Conservation (phyloP, 2,329 filamentous ascomycete species). For the Neoarthrinium moseri region DNA sequence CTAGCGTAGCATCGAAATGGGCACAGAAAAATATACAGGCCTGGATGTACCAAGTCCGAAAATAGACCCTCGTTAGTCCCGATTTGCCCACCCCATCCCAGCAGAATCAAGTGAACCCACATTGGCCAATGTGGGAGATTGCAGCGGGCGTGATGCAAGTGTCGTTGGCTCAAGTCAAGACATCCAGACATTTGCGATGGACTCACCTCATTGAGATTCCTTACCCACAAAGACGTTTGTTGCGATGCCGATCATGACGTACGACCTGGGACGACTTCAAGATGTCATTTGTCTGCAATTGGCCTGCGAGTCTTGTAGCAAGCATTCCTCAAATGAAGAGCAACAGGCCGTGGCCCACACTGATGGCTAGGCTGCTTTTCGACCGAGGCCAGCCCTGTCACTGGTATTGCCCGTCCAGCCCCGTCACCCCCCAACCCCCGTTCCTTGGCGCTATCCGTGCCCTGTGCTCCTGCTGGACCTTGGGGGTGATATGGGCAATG, state of each 20-base stretch:
- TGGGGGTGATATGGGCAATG: not conserved
- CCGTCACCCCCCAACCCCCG: not conserved
- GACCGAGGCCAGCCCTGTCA: not conserved
- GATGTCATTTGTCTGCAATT: not conserved
- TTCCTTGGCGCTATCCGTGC: not conserved
- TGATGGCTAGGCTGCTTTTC: not conserved
- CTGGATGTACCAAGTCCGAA: no score
- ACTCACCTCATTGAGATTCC: not conserved
- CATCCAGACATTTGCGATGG: no score
- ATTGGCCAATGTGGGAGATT: no score
- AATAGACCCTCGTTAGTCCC: no score
- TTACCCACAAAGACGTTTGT: not conserved
- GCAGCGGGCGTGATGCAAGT: no score
- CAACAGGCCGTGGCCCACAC: conserved; percentile 4
- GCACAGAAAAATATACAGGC: no score
- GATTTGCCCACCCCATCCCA: no score
- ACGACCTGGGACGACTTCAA: not conserved
- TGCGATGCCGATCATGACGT: conserved; percentile 7
- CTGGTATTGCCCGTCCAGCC: not conserved
- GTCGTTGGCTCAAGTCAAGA: no score
- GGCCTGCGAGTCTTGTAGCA: not conserved
- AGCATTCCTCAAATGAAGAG: conserved; percentile 7
- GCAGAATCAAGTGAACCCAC: no score
- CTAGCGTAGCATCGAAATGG: no score
- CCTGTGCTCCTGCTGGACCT: not conserved